phyloP scores from a whole-genome alignment of 2,329 filamentous ascomycete genomes.

The Aspergillus aculeatus region DNA sequence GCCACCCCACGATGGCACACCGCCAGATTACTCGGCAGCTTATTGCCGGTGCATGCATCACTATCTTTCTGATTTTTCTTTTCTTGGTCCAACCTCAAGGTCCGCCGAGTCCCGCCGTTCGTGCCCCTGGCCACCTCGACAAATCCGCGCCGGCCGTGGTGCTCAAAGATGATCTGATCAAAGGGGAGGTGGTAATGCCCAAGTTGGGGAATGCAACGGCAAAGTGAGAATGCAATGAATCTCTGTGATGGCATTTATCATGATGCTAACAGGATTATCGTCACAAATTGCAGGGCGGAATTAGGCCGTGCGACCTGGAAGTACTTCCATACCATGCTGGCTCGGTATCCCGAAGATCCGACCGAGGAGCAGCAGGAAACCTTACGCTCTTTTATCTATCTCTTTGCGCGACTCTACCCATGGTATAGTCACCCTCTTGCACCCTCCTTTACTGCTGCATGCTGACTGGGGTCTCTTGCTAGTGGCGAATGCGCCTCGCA shows the following conservation, averaged over 20 bases:
- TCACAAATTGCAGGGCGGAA: slow-evolving; percentile 51
- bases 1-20: slow-evolving; percentile 30
- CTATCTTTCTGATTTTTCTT: slow-evolving; percentile 38
- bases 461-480: slow-evolving; percentile 17
- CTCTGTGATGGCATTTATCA: too few species aligned
- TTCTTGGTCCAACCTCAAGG: slow-evolving; percentile 39
- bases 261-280: slow-evolving; percentile 6
- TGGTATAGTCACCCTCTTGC: slow-evolving; percentile 46
- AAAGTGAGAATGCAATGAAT: slow-evolving; percentile 36
- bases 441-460: not conserved
- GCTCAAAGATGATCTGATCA: slow-evolving; percentile 38
- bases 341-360: slow-evolving; percentile 63
- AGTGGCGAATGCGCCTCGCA: slow-evolving; percentile 66
- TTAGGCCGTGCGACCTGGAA: slow-evolving; percentile 66
- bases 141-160: slow-evolving; percentile 27
- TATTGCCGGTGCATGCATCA: slow-evolving; percentile 31
- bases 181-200: slow-evolving; percentile 48
- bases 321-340: slow-evolving; percentile 65
- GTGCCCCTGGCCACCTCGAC: slow-evolving; percentile 42
- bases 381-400: slow-evolving; percentile 59
- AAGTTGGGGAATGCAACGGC: slow-evolving; percentile 50
- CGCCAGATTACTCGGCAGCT: slow-evolving; percentile 37
- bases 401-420: slow-evolving; percentile 65
- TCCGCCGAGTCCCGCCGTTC: slow-evolving; percentile 38
- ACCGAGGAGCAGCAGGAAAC: slow-evolving; percentile 60